Percentiles rank a stretch among this genome's conserved stretches.
Conservation (phyloP, 2,329 filamentous ascomycete genomes). For the Scytalidium sp. region DNA sequence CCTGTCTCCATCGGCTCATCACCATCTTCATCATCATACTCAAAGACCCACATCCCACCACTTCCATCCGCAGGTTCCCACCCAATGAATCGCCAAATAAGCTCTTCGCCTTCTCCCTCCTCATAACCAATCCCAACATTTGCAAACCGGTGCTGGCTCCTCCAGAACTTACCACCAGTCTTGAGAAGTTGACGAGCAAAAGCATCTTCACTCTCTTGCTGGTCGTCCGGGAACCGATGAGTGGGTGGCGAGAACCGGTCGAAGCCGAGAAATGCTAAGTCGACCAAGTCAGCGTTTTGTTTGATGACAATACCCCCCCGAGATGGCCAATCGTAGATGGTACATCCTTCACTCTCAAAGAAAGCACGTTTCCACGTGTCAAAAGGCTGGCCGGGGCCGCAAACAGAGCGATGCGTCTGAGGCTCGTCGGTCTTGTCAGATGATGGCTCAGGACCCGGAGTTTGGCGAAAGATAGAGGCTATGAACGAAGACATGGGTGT, state of each 20-base stretch:
- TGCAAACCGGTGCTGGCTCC: not conserved
- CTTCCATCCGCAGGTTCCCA: slow-evolving; percentile 2
- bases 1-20: slow-evolving; percentile 1
- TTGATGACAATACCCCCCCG: slow-evolving; percentile 1
- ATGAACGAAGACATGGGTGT: too few species aligned
- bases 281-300: slow-evolving; percentile 3
- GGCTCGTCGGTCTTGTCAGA: too few species aligned
- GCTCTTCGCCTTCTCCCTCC: slow-evolving; percentile 1
- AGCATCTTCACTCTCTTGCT: slow-evolving; percentile 3
- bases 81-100: slow-evolving; percentile 1
- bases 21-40: slow-evolving; percentile 1
- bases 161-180: slow-evolving; percentile 2
- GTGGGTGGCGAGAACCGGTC: slow-evolving; percentile 1
- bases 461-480: too few species aligned
- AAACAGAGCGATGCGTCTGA: too few species aligned
- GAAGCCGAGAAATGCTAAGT: slow-evolving; percentile 3
- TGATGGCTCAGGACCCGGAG: too few species aligned
- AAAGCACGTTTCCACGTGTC: too few species aligned
- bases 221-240: not conserved
- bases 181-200: slow-evolving; percentile 1
- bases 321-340: slow-evolving; percentile 1
- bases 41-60: not conserved
- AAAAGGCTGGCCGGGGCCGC: too few species aligned
- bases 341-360: slow-evolving; percentile 1
- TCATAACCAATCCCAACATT: not conserved